Conservation (phyloP, 2,329 filamentous ascomycete species). For the Sporothrix brasiliensis region DNA sequence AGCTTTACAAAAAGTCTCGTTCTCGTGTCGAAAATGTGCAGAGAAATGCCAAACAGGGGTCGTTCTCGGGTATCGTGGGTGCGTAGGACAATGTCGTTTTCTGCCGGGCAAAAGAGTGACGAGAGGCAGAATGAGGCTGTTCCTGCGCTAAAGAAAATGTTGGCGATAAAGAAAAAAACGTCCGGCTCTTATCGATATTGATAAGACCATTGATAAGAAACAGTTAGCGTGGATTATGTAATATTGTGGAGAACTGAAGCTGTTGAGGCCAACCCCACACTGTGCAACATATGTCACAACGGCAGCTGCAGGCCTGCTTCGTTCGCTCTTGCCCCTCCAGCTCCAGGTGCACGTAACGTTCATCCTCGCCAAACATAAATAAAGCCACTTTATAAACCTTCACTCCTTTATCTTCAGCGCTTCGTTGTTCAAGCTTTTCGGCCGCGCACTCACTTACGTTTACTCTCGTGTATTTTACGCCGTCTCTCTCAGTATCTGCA, state of each 20-base stretch:
- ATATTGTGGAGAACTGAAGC: conserved; percentile 2
- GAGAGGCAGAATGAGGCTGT: conserved; percentile 21
- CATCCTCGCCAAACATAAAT: neutral
- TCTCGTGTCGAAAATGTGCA: no score
- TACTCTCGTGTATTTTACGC: neutral
- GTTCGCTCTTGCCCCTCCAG: conserved; percentile 14
- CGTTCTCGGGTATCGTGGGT: neutral
- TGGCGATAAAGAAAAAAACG: conserved; percentile 31
- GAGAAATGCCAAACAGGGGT: neutral
- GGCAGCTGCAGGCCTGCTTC: neutral
- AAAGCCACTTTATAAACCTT: conserved; percentile 1
- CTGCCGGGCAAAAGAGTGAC: conserved; percentile 18
- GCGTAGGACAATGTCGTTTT: conserved; percentile 8
- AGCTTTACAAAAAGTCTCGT: neutral
- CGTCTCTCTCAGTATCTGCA: neutral
- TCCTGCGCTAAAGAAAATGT: conserved; percentile 25
- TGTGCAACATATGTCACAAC: neutral
- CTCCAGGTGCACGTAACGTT: neutral
- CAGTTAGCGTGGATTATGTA: neutral
- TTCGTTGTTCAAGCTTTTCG: neutral
- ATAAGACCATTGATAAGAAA: neutral
- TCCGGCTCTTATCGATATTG: conserved; percentile 29
- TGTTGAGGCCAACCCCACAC: conserved; percentile 26
- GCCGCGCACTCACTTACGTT: no score
- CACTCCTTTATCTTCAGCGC: neutral